Evolutionary conservation across 345 rosid species (phyloP), one percentile per base, ranked within the genome.

Genomic region (Aegle marmelos): DNA sequence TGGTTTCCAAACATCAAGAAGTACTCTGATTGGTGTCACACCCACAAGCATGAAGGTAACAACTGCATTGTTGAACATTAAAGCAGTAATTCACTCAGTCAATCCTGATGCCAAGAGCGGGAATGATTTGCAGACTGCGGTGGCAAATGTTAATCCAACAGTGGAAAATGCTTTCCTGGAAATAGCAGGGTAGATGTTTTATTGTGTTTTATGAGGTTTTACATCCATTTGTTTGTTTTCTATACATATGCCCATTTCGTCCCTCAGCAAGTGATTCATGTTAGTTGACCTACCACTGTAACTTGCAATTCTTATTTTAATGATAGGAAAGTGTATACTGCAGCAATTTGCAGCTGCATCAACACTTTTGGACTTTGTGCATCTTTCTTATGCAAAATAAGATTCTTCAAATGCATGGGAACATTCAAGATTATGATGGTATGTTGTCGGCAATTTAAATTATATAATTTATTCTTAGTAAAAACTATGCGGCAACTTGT

Each of bases 331-430:
- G 68, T 31, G 71, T 67, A 79, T 50, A 73, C 39, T 41, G 59
- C 31, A 37, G 79, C 72, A 5, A 50, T 67, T 58, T 27, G 53
- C 56, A 8, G 36, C 61, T 69, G 73, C 48, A 72, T 69, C 72
- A 4, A 63, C 60, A 60, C 41, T 67, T 67, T 50, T 78, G 68
- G 39, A 71, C 45, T 60, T 71, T 24, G 37, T 45, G 60, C 27
- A 50, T 59, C 53, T 65, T 45, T 14, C 45, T 14, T 36, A 27
- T 66, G 61, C 39, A 50, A 22, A 41, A 34, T 54, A 67, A 80
- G 71, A 79, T 68, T 78, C 78, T 71, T 71, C 62, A 39, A 56
- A 54, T n/a, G 19, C 39, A 4, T n/a, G 48, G 41, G 58, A 75
- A 69, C 39, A 21, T 25, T 37, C 10, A 41, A 3, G 19, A 54